Conservation (phyloP, 2,329 filamentous ascomycete species). For the Stachybotrys chartarum region DNA sequence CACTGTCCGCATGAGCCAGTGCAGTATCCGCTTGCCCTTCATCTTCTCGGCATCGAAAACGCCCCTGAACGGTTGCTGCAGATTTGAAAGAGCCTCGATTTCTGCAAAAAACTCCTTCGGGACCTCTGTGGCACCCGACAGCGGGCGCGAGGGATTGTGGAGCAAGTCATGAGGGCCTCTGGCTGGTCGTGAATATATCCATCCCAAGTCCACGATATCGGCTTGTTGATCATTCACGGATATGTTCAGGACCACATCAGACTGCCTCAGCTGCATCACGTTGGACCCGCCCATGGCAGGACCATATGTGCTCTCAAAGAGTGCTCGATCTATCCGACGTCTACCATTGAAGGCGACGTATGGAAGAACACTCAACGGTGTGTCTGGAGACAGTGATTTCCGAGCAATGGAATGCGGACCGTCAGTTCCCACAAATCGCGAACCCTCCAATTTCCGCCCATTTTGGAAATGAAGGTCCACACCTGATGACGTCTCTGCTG, state of each 20-base stretch:
- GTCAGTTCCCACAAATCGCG: conserved; percentile 1
- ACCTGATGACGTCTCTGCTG: conserved; percentile 1
- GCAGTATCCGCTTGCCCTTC: conserved; percentile 1
- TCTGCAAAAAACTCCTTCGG: conserved; percentile 6
- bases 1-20: conserved; percentile 5
- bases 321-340: conserved; percentile 2
- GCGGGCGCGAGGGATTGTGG: conserved; percentile 6
- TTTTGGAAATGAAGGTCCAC: conserved; percentile 2
- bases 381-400: conserved; percentile 4
- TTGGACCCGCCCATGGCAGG: conserved; percentile 3
- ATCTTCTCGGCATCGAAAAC: conserved; percentile 3
- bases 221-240: conserved; percentile 3
- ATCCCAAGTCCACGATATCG: conserved; percentile 3
- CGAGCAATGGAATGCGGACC: conserved; percentile 5
- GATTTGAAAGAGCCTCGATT: not conserved
- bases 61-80: conserved; percentile 3
- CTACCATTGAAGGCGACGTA: conserved; percentile 6
- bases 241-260: conserved; percentile 2
- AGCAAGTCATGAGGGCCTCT: conserved; percentile 3
- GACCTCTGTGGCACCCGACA: conserved; percentile 5
- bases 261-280: conserved; percentile 2
- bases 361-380: conserved; percentile 3
- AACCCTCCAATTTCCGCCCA: conserved; percentile 2
- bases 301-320: conserved; percentile 4
- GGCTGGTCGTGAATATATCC: conserved; percentile 5